A percentile compares a stretch with the other conserved stretches of the same genome.
These are phyloP conservation scores for Phialophora tarda DNA, from an alignment of 2,329 filamentous ascomycete genomes.

Conservation along the genomic window DNA sequence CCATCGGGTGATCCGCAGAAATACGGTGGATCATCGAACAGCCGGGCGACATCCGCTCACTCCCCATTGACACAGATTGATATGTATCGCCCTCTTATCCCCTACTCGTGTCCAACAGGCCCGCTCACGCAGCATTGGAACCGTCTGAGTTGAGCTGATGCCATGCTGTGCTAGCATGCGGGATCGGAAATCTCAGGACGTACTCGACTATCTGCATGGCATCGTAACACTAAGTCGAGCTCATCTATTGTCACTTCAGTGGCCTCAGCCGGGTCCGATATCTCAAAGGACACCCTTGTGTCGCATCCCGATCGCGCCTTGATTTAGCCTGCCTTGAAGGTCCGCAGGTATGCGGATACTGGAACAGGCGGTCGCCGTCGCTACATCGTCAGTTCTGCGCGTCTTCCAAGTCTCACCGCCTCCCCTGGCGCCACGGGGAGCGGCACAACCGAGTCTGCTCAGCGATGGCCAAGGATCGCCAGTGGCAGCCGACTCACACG, in stretches of 20 bases:
- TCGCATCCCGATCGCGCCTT: neutral
- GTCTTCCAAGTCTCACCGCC: constrained; percentile 11
- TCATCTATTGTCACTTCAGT: neutral
- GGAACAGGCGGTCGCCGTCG: neutral
- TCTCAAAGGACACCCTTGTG: neutral
- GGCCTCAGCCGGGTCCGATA: neutral
- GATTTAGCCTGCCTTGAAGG: neutral
- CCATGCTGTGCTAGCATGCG: neutral
- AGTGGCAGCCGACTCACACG: neutral
- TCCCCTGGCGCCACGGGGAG: neutral
- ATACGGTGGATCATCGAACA: neutral
- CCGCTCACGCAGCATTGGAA: neutral
- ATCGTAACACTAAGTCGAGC: neutral
- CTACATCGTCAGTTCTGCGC: constrained; percentile 1
- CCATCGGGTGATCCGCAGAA: neutral
- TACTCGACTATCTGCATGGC: neutral
- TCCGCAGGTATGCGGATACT: constrained; percentile 1
- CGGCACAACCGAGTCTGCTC: neutral
- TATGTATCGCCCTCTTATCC: neutral
- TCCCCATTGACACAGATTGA: too few species aligned
- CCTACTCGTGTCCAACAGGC: neutral
- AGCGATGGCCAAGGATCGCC: neutral
- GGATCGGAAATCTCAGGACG: neutral
- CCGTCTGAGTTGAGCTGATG: neutral
- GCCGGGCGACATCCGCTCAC: too few species aligned